Conservation (phyloP, 306 rosid genomes). For the Cucumis melo region DNA sequence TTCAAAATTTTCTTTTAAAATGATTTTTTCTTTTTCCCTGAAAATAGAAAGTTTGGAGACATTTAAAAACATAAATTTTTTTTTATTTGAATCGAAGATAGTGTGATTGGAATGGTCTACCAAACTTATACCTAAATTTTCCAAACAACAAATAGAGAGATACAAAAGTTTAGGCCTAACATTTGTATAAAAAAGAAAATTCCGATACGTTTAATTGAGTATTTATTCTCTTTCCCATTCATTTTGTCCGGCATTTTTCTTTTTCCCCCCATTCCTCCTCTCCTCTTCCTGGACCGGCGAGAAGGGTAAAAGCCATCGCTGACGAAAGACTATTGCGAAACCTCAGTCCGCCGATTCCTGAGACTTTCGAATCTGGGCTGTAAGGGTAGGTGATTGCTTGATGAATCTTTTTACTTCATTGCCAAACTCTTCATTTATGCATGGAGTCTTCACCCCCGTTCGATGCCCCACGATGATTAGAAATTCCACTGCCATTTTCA, state of each 20-base stretch:
- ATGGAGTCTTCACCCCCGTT: constrained; percentile 3
- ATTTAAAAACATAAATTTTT: no score
- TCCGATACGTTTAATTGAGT: no score
- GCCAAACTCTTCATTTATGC: neutral
- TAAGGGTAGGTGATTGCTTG: neutral
- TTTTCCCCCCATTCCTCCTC: neutral
- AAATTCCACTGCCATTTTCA: constrained; percentile 19
- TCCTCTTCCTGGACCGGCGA: neutral
- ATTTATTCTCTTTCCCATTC: no score
- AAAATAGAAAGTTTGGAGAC: no score
- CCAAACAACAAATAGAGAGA: no score
- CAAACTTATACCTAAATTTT: no score
- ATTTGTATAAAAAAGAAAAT: no score
- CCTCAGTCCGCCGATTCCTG: neutral
- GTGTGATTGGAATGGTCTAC: no score
- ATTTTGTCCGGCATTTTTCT: neutral
- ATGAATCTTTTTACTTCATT: neutral
- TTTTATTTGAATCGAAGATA: no score
- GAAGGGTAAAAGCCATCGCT: neutral
- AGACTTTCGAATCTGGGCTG: neutral
- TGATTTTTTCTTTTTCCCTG: no score
- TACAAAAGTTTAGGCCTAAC: no score
- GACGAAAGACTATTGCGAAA: neutral
- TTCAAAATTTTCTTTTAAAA: no score
- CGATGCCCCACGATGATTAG: constrained; percentile 24